Evolutionary conservation across 768 basidiomycete genomes (phyloP).

Genomic region (Mycena crocata): DNA sequence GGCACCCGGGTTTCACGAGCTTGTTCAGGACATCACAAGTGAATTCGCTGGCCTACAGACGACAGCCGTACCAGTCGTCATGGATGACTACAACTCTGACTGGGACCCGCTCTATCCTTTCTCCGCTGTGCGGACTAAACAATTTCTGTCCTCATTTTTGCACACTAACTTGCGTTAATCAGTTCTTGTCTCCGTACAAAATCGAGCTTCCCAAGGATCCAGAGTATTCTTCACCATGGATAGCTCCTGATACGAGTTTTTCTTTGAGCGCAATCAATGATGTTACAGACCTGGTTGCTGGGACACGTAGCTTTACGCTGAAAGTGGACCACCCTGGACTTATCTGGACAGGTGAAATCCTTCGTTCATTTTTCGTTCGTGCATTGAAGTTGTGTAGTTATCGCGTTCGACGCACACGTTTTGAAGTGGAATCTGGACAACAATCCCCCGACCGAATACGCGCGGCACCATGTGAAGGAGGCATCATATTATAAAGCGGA

Average conservation of each 20-base stretch:
- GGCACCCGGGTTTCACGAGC: slow-evolving; percentile 75
- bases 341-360: slow-evolving; percentile 82
- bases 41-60: slow-evolving; percentile 64
- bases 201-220: slow-evolving; percentile 69
- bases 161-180: slow-evolving; percentile 32
- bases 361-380: neutral
- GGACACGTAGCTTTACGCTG: slow-evolving; percentile 78
- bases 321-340: slow-evolving; percentile 80
- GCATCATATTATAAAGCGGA: slow-evolving; percentile 87
- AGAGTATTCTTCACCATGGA: slow-evolving; percentile 64
- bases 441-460: slow-evolving; percentile 78
- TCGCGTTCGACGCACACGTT: slow-evolving; percentile 94
- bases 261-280: slow-evolving; percentile 70
- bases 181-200: slow-evolving; percentile 90
- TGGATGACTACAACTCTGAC: slow-evolving; percentile 85
- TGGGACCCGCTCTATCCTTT: slow-evolving; percentile 92
- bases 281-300: slow-evolving; percentile 61
- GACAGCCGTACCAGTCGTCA: slow-evolving; percentile 59
- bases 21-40: slow-evolving; percentile 71
- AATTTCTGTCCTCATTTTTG: neutral
- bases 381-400: slow-evolving; percentile 55
- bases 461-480: slow-evolving; percentile 92
- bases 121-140: slow-evolving; percentile 64
- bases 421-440: slow-evolving; percentile 85
- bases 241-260: slow-evolving; percentile 48